Conservation (phyloP, 257 asterid species). For the Galeopsis tetrahit region DNA sequence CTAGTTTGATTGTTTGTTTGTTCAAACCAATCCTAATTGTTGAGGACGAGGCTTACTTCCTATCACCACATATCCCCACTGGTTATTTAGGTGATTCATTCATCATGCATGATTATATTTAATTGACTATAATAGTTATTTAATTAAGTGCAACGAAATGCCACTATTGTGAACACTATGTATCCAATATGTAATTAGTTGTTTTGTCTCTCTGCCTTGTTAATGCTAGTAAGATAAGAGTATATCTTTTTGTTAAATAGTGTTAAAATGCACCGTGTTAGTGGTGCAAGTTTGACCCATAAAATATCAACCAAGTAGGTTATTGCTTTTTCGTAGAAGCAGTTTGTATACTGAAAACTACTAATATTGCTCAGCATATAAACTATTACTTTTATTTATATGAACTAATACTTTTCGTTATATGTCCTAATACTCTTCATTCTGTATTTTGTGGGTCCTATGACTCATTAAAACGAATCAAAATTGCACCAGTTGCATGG, state of each 20-base stretch:
- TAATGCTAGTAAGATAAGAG: background rate
- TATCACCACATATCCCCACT: background rate
- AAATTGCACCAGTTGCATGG: background rate
- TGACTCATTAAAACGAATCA: background rate
- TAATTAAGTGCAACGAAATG: too few species aligned
- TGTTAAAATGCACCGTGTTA: background rate
- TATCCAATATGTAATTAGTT: background rate
- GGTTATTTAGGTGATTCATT: background rate
- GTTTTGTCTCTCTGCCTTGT: constrained; percentile 3
- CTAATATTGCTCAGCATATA: background rate
- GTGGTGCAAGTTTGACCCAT: background rate
- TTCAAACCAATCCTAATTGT: background rate
- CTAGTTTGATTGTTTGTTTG: constrained; percentile 6
- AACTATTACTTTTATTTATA: background rate
- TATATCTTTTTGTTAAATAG: background rate
- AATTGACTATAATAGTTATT: too few species aligned
- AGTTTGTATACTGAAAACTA: background rate
- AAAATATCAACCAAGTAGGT: background rate
- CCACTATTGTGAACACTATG: background rate
- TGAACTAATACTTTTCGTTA: background rate
- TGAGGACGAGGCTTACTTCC: background rate
- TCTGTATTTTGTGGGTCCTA: background rate
- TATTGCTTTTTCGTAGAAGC: background rate
- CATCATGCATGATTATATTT: too few species aligned
- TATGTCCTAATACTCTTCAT: background rate